These are phyloP conservation scores for Hypomontagnella monticulosa DNA, from an alignment of 495 filamentous ascomycete species.

Conservation along the genomic window DNA sequence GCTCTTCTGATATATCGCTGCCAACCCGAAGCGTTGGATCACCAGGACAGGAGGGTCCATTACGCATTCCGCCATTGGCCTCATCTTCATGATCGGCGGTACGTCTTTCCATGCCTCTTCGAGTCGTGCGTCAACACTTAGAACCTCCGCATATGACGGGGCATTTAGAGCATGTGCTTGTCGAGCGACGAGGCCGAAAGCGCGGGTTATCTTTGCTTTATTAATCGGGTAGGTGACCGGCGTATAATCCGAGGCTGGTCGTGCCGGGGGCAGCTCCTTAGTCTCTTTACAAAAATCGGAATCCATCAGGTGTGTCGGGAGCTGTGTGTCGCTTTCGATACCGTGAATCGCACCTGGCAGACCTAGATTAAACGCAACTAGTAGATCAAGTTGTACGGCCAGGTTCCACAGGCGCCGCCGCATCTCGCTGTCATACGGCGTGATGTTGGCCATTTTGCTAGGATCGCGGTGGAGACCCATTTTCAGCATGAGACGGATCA, in stretches of 20 bases:
- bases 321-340: slow-evolving; percentile 58
- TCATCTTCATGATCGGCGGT: slow-evolving; percentile 67
- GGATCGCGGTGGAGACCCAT: slow-evolving; percentile 68
- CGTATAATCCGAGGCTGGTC: slow-evolving; percentile 58
- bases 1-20: slow-evolving; percentile 76
- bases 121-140: slow-evolving; percentile 70
- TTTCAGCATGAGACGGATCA: slow-evolving; percentile 61
- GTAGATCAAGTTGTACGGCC: slow-evolving; percentile 60
- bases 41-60: slow-evolving; percentile 70
- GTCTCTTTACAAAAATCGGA: slow-evolving; percentile 59
- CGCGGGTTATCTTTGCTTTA: slow-evolving; percentile 53
- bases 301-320: slow-evolving; percentile 60
- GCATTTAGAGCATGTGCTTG: slow-evolving; percentile 51
- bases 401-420: slow-evolving; percentile 64
- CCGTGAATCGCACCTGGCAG: slow-evolving; percentile 60
- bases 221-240: slow-evolving; percentile 58
- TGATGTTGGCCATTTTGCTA: slow-evolving; percentile 57
- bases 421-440: slow-evolving; percentile 65
- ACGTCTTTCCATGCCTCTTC: slow-evolving; percentile 65
- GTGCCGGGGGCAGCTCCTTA: slow-evolving; percentile 52
- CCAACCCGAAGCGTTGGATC: slow-evolving; percentile 75
- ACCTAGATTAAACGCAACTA: slow-evolving; percentile 63
- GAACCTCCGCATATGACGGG: slow-evolving; percentile 70
- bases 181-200: slow-evolving; percentile 52
- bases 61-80: slow-evolving; percentile 67